Base-by-base conservation (phyloP, 768 basidiomycete genomes). In the Rhodosporidiobolus sp. region DNA sequence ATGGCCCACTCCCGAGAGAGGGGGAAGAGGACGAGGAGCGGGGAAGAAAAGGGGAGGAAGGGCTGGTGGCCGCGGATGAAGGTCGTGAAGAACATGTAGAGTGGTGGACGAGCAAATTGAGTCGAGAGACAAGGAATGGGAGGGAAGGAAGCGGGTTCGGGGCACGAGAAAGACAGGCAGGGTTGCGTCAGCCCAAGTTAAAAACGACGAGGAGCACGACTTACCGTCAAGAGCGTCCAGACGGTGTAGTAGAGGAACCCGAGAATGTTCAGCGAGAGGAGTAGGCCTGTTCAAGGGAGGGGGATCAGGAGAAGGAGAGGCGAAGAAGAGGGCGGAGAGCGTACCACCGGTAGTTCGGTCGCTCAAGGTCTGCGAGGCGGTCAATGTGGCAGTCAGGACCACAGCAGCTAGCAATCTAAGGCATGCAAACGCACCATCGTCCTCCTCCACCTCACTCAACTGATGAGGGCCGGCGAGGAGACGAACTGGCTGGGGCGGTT, bases 201-300 rank as follows among this genome's bases (percentile, higher is more conserved):
- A n/a, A n/a, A n/a, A n/a, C 2, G 34, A 26, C 34, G 14, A n/a
- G 45, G 28, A 61, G 43, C 19, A 3, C 3, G n/a, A 77, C 89
- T 78, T 75, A 93, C 94, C 65, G 94, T 85, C 62, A 97, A 83
- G 65, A 96, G 85, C 22, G 93, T 88, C 94, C 94, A 97, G 35
- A 86, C 84, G 3, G 94, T 93, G 81, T 97, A 98, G 81, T 97
- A 97, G 17, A 86, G 83, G 83, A 95, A 95, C 1, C 43, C 22
- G 49, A 90, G 1, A 49, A 50, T 48, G 24, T 26, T 26, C 35
- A 46, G 14, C 26, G n/a, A 7, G 43, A 59, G 52, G 24, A 32
- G 35, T 38, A 57, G 3, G 48, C 46, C 69, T 69, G 68, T 35
- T 3, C 17, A 45, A 24, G 43, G 0, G 30, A 16, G 56, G 19